phyloP scores from a whole-genome alignment of 129 eudicot genomes.

The Kitagawia praeruptora region DNA sequence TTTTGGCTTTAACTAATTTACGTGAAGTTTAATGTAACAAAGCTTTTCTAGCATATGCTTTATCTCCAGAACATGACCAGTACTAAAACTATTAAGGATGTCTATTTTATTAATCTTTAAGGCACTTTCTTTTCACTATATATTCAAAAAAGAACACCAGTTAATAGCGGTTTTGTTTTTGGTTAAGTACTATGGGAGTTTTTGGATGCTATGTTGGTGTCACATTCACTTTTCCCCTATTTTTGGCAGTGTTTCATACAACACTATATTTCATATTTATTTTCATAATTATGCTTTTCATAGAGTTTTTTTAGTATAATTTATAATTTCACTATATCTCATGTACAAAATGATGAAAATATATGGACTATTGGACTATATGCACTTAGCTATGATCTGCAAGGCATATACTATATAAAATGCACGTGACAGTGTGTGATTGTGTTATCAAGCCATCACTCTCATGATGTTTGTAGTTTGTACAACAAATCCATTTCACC shows the following conservation, averaged over 20 bases:
- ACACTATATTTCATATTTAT: too few relatives aligned
- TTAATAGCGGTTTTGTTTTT: not conserved
- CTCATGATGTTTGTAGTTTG: constrained; percentile 5
- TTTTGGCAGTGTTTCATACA: too few relatives aligned
- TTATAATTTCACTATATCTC: too few relatives aligned
- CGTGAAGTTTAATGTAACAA: not conserved
- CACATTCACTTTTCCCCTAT: not conserved
- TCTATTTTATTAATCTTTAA: not conserved
- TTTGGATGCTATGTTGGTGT: not conserved
- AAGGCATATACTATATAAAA: not conserved
- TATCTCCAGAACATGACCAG: not conserved
- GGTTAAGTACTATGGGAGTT: too few relatives aligned
- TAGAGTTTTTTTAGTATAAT: too few relatives aligned
- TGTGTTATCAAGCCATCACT: not conserved
- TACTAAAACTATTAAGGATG: not conserved
- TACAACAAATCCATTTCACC: not conserved
- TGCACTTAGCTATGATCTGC: not conserved
- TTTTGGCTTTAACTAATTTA: not conserved
- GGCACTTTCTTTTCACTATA: not conserved
- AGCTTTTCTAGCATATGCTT: not conserved
- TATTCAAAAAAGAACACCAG: not conserved
- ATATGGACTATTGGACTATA: not conserved
- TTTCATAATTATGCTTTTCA: too few relatives aligned
- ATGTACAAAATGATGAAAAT: too few relatives aligned
- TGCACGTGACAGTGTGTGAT: not conserved